Percentiles rank a stretch among this genome's conserved stretches.
These are phyloP conservation scores for Fusarium guadeloupense DNA, from an alignment of 2,329 filamentous ascomycete species.

Conservation along the genomic window DNA sequence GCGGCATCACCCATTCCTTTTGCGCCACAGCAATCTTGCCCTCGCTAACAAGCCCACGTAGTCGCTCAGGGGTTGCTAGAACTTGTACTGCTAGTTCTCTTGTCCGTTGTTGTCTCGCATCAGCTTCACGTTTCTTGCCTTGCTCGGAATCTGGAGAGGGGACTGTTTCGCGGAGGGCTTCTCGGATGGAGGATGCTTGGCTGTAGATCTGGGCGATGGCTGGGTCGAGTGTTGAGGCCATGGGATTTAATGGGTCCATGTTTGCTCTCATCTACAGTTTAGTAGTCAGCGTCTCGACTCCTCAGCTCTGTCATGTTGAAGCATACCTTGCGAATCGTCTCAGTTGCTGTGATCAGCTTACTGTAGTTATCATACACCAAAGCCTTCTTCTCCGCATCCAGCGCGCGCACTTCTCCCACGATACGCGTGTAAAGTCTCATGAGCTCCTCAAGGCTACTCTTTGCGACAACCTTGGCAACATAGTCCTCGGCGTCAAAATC, in stretches of 20 bases:
- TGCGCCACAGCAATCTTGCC: conserved; percentile 70
- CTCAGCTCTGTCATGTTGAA: too few species aligned
- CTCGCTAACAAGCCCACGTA: conserved; percentile 66
- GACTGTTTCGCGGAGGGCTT: conserved; percentile 58
- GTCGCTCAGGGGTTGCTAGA: conserved; percentile 66
- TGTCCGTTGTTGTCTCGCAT: conserved; percentile 50
- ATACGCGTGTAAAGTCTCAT: conserved; percentile 76
- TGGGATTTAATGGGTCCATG: conserved; percentile 81
- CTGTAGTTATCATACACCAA: conserved; percentile 98
- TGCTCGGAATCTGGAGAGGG: conserved; percentile 57
- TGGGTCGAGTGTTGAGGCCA: conserved; percentile 76
- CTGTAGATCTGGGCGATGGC: conserved; percentile 80
- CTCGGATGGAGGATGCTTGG: conserved; percentile 64
- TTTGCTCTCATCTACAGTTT: conserved; percentile 74
- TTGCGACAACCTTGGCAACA: conserved; percentile 68
- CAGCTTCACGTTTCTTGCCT: conserved; percentile 48
- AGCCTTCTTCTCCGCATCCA: conserved; percentile 96
- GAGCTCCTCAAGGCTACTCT: conserved; percentile 72
- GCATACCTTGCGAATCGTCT: conserved; percentile 83
- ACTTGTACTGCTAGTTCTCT: conserved; percentile 70
- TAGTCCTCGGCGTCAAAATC: conserved; percentile 79
- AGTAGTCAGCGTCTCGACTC: neutral
- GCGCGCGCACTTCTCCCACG: conserved; percentile 81
- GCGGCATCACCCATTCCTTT: conserved; percentile 64
- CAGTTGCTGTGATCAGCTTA: conserved; percentile 94